These are phyloP conservation scores for Arthroderma uncinatum DNA, from an alignment of 2,329 filamentous ascomycete species.

Conservation along the genomic window DNA sequence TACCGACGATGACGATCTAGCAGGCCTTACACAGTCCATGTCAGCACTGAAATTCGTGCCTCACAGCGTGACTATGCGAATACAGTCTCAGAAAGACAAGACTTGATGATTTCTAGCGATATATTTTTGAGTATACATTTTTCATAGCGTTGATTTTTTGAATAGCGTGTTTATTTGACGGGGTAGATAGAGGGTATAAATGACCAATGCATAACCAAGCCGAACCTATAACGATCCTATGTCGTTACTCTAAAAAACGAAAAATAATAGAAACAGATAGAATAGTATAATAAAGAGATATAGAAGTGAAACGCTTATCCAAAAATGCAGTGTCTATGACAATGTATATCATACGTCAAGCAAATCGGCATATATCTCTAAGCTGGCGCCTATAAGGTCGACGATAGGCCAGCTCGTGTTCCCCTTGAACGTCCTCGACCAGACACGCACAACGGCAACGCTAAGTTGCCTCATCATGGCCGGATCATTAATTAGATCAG, in stretches of 20 bases:
- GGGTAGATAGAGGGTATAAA: background rate
- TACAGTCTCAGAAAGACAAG: constrained; percentile 12
- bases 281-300: background rate
- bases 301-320: background rate
- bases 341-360: constrained; percentile 22
- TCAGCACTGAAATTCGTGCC: constrained; percentile 37
- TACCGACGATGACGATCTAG: constrained; percentile 21
- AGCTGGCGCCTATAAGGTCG: constrained; percentile 36
- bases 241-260: background rate
- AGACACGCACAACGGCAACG: constrained; percentile 39
- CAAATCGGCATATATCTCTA: constrained; percentile 38
- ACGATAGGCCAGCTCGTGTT: constrained; percentile 41
- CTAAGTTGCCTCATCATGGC: constrained; percentile 37
- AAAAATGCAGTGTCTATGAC: background rate
- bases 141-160: background rate
- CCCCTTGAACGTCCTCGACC: constrained; percentile 37
- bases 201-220: too few relatives aligned
- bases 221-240: too few relatives aligned
- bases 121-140: background rate
- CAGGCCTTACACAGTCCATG: constrained; percentile 34
- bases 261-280: background rate
- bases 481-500: constrained; percentile 34
- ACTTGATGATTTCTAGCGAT: background rate
- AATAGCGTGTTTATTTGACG: too few relatives aligned
- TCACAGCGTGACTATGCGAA: constrained; percentile 27